Percentiles rank a stretch among this genome's conserved stretches.
phyloP scores from a whole-genome alignment of 176 grass and related monocot species.

The Panicum miliaceum region DNA sequence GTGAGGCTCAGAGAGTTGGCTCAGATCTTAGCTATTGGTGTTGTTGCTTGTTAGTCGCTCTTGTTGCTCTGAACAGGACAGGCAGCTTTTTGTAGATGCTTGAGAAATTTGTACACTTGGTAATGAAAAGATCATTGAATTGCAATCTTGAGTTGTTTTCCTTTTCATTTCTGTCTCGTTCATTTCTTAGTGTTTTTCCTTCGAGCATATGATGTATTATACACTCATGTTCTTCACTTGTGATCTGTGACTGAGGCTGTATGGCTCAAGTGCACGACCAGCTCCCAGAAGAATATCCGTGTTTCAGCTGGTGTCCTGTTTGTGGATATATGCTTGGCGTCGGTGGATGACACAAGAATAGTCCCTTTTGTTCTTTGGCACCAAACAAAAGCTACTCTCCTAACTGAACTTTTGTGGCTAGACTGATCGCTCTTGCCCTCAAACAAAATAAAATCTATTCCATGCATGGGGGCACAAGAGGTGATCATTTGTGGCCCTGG shows the following conservation, averaged over 20 bases:
- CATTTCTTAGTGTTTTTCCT: too few relatives aligned
- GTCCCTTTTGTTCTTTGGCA: background rate
- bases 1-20: background rate
- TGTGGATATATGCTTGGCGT: background rate
- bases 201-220: too few relatives aligned
- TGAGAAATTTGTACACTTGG: conserved; percentile 15
- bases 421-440: background rate
- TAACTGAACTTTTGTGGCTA: background rate
- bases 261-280: background rate
- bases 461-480: background rate
- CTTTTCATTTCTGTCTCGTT: too few relatives aligned
- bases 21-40: background rate
- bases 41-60: background rate
- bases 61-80: background rate
- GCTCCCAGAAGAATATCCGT: background rate
- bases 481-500: background rate
- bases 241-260: background rate
- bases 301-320: background rate
- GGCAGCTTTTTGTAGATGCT: conserved; percentile 8
- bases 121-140: background rate
- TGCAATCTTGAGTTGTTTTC: too few relatives aligned
- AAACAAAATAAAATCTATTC: background rate
- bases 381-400: background rate
- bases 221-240: too few relatives aligned
- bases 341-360: background rate